Evolutionary conservation across 495 filamentous ascomycete species (phyloP).

Genomic region (Aspergillus taichungensis): DNA sequence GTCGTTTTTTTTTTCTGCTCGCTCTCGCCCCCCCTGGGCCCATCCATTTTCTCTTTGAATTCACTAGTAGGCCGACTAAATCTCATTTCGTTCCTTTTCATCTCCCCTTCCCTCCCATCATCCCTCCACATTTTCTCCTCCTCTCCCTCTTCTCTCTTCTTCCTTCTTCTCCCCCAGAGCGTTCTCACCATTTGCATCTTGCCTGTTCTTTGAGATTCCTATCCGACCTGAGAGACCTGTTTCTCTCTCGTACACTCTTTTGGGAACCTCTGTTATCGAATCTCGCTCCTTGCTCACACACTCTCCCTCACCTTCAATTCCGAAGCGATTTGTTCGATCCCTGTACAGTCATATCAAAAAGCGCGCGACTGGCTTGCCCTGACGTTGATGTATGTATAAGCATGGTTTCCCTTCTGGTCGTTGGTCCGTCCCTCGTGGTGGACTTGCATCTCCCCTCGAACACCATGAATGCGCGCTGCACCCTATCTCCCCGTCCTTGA

Average conservation of each 20-base stretch:
- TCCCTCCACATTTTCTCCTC: slow-evolving; percentile 16
- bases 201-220: slow-evolving; percentile 21
- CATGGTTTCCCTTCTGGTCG: background rate
- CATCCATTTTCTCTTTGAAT: slow-evolving; percentile 2
- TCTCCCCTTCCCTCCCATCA: slow-evolving; percentile 14
- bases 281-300: too few relatives aligned
- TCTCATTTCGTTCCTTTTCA: slow-evolving; percentile 8
- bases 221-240: slow-evolving; percentile 37
- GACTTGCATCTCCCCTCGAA: background rate
- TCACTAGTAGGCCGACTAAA: slow-evolving; percentile 2
- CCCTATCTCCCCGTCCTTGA: too few relatives aligned
- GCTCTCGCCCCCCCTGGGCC: background rate
- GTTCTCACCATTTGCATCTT: slow-evolving; percentile 8
- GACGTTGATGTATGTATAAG: slow-evolving; percentile 28
- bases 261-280: slow-evolving; percentile 18
- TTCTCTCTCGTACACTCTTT: slow-evolving; percentile 41
- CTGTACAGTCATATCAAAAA: slow-evolving; percentile 25
- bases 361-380: slow-evolving; percentile 27
- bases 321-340: slow-evolving; percentile 7
- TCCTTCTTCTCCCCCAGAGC: slow-evolving; percentile 9
- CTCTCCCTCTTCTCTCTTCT: slow-evolving; percentile 10
- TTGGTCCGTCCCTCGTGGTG: background rate
- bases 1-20: too few relatives aligned
- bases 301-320: too few relatives aligned
- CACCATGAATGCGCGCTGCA: too few relatives aligned